phyloP scores from a whole-genome alignment of 805 yeast species.

The Wickerhamiella bombiphila region DNA sequence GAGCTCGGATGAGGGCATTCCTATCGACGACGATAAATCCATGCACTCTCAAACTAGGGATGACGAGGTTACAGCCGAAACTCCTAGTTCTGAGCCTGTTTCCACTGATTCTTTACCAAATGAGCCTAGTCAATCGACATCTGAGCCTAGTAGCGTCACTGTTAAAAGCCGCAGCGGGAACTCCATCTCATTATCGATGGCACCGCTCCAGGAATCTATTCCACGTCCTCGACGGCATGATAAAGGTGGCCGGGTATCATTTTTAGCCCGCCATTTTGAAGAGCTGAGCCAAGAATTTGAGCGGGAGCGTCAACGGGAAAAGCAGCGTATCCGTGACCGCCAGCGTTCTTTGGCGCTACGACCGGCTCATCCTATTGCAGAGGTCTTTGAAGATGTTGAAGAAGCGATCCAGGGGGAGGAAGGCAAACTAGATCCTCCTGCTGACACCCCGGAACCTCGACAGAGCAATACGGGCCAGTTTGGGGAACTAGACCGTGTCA shows the following conservation, averaged over 20 bases:
- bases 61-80: not conserved
- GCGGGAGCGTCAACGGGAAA: constrained; percentile 68
- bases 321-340: constrained; percentile 40
- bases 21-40: not conserved
- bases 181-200: constrained; percentile 12
- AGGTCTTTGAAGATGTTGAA: constrained; percentile 71
- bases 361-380: constrained; percentile 75
- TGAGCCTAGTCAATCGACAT: not conserved
- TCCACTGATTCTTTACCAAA: not conserved
- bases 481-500: not conserved
- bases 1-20: not conserved
- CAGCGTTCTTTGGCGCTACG: constrained; percentile 59
- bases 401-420: constrained; percentile 58
- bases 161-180: constrained; percentile 15
- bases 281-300: constrained; percentile 75
- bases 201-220: constrained; percentile 37
- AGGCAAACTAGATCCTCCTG: not conserved
- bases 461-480: too few relatives aligned
- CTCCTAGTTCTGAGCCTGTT: not conserved
- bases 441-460: too few relatives aligned
- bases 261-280: constrained; percentile 51
- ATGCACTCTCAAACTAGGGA: not conserved
- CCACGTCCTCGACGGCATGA: not conserved
- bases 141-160: constrained; percentile 1
- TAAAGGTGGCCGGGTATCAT: constrained; percentile 20